phyloP scores from a whole-genome alignment of 2,329 filamentous ascomycete species.

The Fusarium tupiense region DNA sequence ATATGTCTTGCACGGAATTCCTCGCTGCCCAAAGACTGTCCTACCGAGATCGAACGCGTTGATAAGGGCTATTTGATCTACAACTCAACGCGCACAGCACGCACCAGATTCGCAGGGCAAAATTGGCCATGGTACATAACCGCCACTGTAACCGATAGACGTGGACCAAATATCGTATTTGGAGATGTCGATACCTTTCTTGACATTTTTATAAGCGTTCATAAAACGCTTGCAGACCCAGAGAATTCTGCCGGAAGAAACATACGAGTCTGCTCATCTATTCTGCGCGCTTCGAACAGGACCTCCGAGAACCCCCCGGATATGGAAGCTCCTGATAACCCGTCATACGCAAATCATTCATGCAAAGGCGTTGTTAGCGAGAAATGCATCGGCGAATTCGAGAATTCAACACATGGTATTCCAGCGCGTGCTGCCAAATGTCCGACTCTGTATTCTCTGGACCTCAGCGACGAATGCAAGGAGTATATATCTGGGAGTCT shows the following conservation, averaged over 20 bases:
- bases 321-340: not conserved
- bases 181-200: not conserved
- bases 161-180: not conserved
- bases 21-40: not conserved
- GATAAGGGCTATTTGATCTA: not conserved
- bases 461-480: not conserved
- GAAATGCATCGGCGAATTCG: not conserved
- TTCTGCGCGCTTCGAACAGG: not conserved
- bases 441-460: not conserved
- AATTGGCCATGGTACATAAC: not conserved
- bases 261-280: not conserved
- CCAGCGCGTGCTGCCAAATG: too few relatives aligned
- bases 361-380: not conserved
- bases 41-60: rapidly evolving
- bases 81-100: not conserved
- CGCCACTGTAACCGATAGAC: not conserved
- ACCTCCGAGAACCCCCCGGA: not conserved
- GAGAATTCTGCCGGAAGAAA: rapidly evolving
- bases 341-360: not conserved
- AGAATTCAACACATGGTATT: not conserved
- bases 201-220: not conserved
- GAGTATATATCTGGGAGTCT: too few relatives aligned
- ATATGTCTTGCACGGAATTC: not conserved
- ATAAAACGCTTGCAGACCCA: not conserved
- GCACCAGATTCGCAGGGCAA: rapidly evolving